Percentiles rank a stretch among this genome's conserved stretches.
Evolutionary conservation across 805 yeast genomes (phyloP).

Genomic region (Limtongia smithiae): DNA sequence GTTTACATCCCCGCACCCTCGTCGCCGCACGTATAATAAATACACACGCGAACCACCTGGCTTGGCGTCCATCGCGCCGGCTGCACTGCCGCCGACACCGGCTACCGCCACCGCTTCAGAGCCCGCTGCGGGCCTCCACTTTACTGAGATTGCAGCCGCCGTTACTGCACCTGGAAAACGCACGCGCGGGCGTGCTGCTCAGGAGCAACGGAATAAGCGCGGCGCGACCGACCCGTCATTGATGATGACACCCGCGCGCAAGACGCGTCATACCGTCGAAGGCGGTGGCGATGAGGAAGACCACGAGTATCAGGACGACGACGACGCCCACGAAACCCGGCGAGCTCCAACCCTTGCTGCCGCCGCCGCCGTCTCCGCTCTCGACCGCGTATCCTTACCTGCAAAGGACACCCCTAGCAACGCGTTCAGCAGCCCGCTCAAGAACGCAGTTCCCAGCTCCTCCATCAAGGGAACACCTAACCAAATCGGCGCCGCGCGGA

Average conservation of each 20-base stretch:
- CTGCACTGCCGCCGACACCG: too few relatives aligned
- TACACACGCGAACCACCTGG: too few relatives aligned
- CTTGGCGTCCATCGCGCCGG: too few relatives aligned
- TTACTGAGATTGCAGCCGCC: too few relatives aligned
- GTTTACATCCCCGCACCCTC: background rate
- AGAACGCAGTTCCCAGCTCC: slow-evolving; percentile 22
- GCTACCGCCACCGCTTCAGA: too few relatives aligned
- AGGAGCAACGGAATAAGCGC: too few relatives aligned
- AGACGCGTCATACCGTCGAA: background rate
- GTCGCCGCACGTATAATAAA: too few relatives aligned
- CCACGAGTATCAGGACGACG: background rate
- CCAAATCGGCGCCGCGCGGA: slow-evolving; percentile 31
- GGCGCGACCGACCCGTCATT: too few relatives aligned
- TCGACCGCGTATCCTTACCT: background rate
- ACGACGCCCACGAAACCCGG: background rate
- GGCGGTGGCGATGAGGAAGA: background rate
- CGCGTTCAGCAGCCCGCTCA: slow-evolving; percentile 27
- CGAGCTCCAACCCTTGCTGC: slow-evolving; percentile 3
- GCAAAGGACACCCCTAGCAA: background rate
- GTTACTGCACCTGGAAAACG: too few relatives aligned
- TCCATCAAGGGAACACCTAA: slow-evolving; percentile 32
- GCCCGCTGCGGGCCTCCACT: too few relatives aligned
- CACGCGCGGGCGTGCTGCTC: too few relatives aligned
- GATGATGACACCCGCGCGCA: too few relatives aligned
- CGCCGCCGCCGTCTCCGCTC: background rate